phyloP scores from a whole-genome alignment of 805 yeast species.

The Candida khao-thaluensis region DNA sequence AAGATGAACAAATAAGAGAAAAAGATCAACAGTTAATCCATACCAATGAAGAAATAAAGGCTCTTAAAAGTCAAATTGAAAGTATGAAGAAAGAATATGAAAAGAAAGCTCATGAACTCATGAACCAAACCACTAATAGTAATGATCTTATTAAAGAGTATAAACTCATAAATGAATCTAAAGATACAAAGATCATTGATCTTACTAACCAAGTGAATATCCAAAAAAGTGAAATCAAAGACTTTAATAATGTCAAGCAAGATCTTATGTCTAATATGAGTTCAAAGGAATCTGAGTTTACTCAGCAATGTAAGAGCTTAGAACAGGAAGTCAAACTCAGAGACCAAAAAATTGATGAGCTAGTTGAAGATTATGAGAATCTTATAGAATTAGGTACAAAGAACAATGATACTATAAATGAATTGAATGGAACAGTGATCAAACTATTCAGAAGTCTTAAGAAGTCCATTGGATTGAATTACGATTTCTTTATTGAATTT shows the following conservation, averaged over 20 bases:
- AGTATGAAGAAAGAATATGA: conserved; percentile 4
- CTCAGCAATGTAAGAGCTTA: conserved; percentile 49
- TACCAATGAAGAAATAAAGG: conserved; percentile 8
- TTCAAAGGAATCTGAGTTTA: conserved; percentile 58
- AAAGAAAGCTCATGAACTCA: not conserved
- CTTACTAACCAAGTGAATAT: conserved; percentile 6
- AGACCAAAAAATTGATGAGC: conserved; percentile 45
- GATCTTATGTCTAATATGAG: conserved; percentile 70
- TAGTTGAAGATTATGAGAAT: conserved; percentile 40
- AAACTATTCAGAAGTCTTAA: conserved; percentile 17
- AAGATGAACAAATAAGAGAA: conserved; percentile 1
- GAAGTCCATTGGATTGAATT: conserved; percentile 19
- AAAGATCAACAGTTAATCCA: conserved; percentile 7
- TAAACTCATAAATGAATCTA: conserved; percentile 9
- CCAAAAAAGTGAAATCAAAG: conserved; percentile 20
- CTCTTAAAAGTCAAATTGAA: conserved; percentile 12
- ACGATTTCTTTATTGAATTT: conserved; percentile 38
- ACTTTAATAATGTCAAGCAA: conserved; percentile 44
- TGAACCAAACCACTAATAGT: conserved; percentile 6
- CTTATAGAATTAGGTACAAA: conserved; percentile 40
- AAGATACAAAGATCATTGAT: conserved; percentile 12
- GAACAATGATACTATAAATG: conserved; percentile 24
- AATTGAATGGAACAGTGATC: conserved; percentile 22
- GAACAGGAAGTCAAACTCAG: conserved; percentile 51
- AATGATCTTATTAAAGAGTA: conserved; percentile 6